Evolutionary conservation across 192 early-diverging fungal genomes (phyloP), one percentile per base, ranked within the genome.

Genomic region (Funneliformis mosseae): DNA sequence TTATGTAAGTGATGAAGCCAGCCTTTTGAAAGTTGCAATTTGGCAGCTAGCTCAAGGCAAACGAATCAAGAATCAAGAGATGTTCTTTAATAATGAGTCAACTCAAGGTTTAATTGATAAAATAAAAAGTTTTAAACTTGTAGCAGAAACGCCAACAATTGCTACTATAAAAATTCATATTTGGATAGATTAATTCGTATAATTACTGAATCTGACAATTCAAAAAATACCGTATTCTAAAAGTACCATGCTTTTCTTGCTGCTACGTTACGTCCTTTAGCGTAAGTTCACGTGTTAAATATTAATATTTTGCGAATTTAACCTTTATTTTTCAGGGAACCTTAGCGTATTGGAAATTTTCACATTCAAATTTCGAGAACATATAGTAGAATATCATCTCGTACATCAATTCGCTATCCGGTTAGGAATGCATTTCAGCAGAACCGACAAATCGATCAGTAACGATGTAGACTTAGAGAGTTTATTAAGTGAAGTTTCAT

Each of bases 1-100:
- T 23, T 64, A 64, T 64, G 63, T 64, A 64, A 64, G 25, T 4
- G 63, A 64, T 64, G 63, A 64, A 27, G 63, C 63, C n/a, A 64
- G 23, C 9, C 11, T 64, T 10, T 11, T 64, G 8, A 64, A 64
- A 64, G 27, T n/a, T 28, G 23, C 25, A 27, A 28, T 11, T 64
- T 64, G 0, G 23, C 63, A 27, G 63, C 63, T 3, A 1, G 10
- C 11, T 27, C n/a, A 11, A 28, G 2, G 14, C n/a, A 11, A 28
- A 25, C 7, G 9, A 14, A 3, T 55, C 18, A 55, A 11, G 27
- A 64, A 1, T 28, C 27, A 27, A 64, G 9, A 10, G 0, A 0
- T 28, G 25, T 64, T 5, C 3, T 28, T 27, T 25, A 64, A 2
- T 28, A 28, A 64, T 64, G 6, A 23, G 62, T 0, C 27, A 4